Evolutionary conservation across 768 basidiomycete genomes (phyloP).

Genomic region (Agrocybe praecox): DNA sequence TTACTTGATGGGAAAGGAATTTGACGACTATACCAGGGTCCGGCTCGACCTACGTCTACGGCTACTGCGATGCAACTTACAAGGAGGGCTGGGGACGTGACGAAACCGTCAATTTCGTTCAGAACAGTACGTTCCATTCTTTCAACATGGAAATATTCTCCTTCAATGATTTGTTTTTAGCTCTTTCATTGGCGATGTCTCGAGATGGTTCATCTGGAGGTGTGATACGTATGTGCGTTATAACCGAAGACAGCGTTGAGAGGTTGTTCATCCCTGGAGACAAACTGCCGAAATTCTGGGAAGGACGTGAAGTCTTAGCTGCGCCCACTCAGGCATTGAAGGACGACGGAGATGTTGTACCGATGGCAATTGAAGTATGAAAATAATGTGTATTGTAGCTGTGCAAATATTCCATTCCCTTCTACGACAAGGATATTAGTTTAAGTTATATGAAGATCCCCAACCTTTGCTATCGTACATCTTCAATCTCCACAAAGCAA

Average conservation of each 20-base stretch:
- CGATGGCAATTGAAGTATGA: slow-evolving; percentile 52
- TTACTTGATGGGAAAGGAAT: neutral
- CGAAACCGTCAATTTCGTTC: slow-evolving; percentile 92
- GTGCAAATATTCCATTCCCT: neutral
- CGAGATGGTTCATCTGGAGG: slow-evolving; percentile 98
- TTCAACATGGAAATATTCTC: slow-evolving; percentile 3
- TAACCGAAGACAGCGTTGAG: slow-evolving; percentile 91
- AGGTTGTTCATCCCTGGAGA: slow-evolving; percentile 91
- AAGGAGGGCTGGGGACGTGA: slow-evolving; percentile 89
- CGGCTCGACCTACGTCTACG: slow-evolving; percentile 97
- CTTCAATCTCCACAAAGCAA: slow-evolving; percentile 78
- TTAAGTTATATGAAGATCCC: slow-evolving; percentile 14
- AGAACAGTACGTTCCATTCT: slow-evolving; percentile 73
- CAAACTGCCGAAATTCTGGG: slow-evolving; percentile 88
- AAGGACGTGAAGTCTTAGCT: slow-evolving; percentile 74
- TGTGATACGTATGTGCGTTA: slow-evolving; percentile 96
- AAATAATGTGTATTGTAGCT: slow-evolving; percentile 10
- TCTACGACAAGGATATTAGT: neutral
- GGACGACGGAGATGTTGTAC: slow-evolving; percentile 33
- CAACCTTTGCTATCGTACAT: slow-evolving; percentile 73
- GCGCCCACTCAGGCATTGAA: slow-evolving; percentile 28
- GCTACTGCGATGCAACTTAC: slow-evolving; percentile 99
- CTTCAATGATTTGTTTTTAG: slow-evolving; percentile 40
- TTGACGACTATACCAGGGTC: slow-evolving; percentile 55
- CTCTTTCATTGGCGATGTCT: slow-evolving; percentile 93